Conservation (phyloP, 169 alveolate species). For the Plasmodium ovale region DNA sequence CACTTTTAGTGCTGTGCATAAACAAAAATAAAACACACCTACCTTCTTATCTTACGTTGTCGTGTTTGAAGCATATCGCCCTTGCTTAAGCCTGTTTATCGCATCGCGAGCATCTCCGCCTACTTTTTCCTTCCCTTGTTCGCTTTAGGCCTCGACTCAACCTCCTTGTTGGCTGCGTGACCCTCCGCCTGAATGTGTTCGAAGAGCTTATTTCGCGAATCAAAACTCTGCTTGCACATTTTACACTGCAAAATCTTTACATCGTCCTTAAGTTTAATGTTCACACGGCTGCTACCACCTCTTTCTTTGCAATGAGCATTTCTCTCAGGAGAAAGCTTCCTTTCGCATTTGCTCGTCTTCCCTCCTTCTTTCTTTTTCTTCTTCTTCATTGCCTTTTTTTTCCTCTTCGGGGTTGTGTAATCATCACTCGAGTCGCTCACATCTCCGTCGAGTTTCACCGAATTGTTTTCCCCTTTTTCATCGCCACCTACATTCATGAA, state of each 20-base stretch:
- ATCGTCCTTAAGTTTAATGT: constrained; percentile 30
- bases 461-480: not conserved
- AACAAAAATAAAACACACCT: too few species aligned
- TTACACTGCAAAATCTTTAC: constrained; percentile 19
- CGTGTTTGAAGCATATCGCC: too few species aligned
- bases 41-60: too few species aligned
- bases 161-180: constrained; percentile 75
- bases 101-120: too few species aligned
- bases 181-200: constrained; percentile 76
- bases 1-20: too few species aligned
- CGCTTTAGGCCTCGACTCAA: not conserved
- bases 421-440: constrained; percentile 6
- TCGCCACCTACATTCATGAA: not conserved
- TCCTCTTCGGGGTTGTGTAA: constrained; percentile 13
- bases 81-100: too few species aligned
- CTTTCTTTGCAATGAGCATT: too few species aligned
- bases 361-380: not conserved
- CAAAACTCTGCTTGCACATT: constrained; percentile 43
- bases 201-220: constrained; percentile 80
- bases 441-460: not conserved
- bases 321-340: too few species aligned
- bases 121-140: constrained; percentile 1
- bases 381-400: constrained; percentile 10
- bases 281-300: not conserved
- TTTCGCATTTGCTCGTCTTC: not conserved